Percentiles rank a stretch among this genome's conserved stretches.
Evolutionary conservation across 371 early-diverging fungal genomes (phyloP).

Genomic region (Synchytrium microbalum): DNA sequence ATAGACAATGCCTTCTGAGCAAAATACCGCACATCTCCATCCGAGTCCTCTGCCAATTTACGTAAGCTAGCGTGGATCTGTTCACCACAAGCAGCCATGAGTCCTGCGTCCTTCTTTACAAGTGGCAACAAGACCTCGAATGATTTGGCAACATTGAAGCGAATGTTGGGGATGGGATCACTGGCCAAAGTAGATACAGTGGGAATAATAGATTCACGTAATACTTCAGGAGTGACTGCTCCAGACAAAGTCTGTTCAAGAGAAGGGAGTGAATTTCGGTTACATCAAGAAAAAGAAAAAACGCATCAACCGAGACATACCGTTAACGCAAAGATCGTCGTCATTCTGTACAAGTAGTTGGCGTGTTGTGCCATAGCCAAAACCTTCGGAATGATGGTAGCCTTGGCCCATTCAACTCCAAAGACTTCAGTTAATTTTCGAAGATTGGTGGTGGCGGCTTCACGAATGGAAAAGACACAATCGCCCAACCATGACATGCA

Average conservation of each 20-base stretch:
- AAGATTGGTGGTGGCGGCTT: conserved; percentile 90
- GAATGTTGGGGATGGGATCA: conserved; percentile 97
- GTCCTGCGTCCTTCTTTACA: conserved; percentile 59
- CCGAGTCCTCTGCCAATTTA: conserved; percentile 78
- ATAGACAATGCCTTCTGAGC: conserved; percentile 56
- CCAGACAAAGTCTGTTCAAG: conserved; percentile 70
- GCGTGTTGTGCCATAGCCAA: conserved; percentile 78
- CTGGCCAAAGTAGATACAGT: conserved; percentile 71
- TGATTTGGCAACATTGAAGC: conserved; percentile 97
- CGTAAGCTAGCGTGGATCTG: conserved; percentile 72
- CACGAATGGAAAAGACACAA: conserved; percentile 92
- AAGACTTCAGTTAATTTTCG: conserved; percentile 90
- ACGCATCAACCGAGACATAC: conserved; percentile 43
- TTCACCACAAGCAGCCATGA: conserved; percentile 48
- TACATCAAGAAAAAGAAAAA: background rate
- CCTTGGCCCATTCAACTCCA: conserved; percentile 96
- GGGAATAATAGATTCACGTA: conserved; percentile 84
- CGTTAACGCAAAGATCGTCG: conserved; percentile 90
- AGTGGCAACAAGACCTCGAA: conserved; percentile 78
- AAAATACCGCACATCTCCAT: conserved; percentile 90
- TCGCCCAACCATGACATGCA: conserved; percentile 97
- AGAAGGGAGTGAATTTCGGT: conserved; percentile 4
- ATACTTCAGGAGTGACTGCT: conserved; percentile 74
- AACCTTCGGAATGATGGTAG: conserved; percentile 88
- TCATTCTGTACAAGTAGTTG: conserved; percentile 95